Evolutionary conservation across 1,284 basidiomycete species (phyloP).

Genomic region (Trametes polyzona): DNA sequence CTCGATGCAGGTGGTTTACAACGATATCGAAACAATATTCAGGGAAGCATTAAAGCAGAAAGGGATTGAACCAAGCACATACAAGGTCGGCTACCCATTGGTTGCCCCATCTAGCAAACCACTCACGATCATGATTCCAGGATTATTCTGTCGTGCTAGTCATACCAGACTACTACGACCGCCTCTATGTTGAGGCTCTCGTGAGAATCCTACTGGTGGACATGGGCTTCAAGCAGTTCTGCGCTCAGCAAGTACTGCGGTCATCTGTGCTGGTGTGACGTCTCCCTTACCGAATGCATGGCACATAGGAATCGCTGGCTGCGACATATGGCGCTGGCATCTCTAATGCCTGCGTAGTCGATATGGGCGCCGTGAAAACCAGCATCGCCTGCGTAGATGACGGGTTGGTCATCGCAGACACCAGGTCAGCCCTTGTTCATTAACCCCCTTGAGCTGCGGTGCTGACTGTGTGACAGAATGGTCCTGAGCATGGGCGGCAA

Average conservation of each 20-base stretch:
- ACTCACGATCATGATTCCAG: conserved; percentile 54
- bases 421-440: conserved; percentile 56
- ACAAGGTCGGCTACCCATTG: conserved; percentile 57
- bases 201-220: conserved; percentile 75
- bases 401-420: conserved; percentile 87
- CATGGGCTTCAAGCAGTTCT: conserved; percentile 92
- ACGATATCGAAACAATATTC: conserved; percentile 80
- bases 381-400: conserved; percentile 96
- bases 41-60: conserved; percentile 62
- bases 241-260: conserved; percentile 78
- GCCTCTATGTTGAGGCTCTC: conserved; percentile 82
- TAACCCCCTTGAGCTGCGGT: not conserved
- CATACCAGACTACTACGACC: conserved; percentile 91
- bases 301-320: conserved; percentile 81
- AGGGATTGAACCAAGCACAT: conserved; percentile 57
- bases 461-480: conserved; percentile 55
- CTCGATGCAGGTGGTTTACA: conserved; percentile 69
- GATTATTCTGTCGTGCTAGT: conserved; percentile 89
- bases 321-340: conserved; percentile 97
- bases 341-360: conserved; percentile 93
- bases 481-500: conserved; percentile 89
- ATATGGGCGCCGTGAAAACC: conserved; percentile 87
- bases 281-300: not conserved
- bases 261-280: not conserved
- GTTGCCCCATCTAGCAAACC: not conserved